Evolutionary conservation across 2,329 filamentous ascomycete species (phyloP), one percentile per base, ranked within the genome.

Genomic region (Plenodomus tracheiphilus): DNA sequence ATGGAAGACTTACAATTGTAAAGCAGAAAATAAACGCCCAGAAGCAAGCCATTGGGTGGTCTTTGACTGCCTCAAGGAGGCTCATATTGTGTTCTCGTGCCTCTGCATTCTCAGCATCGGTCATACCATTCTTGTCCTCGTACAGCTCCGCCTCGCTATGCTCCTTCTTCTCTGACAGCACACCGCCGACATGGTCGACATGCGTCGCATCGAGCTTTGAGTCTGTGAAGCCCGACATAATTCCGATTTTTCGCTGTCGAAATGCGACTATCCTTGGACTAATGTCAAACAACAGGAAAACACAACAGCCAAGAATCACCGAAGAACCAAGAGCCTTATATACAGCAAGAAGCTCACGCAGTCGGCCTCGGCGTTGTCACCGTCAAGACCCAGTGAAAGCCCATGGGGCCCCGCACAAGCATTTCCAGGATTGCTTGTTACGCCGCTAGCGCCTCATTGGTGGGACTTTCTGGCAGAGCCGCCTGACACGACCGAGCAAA

Each of bases 21-120:
- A 67, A 80, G 37, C 77, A 82, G 62, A 82, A 78, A 59, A 80
- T 65, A 48, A 81, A 81, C 11, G 78, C 79, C 79, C 80, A 82
- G 58, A 77, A 79, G 22, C 74, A 76, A 53, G 79, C 79, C 70
- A 75, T 74, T 5, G 79, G 79, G 60, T 82, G 79, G 10, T 72
- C 72, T 62, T 70, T 76, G 53, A 80, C 74, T 37, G 80, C 80
- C 57, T 80, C 51, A 43, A 74, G 55, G 39, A 79, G 73, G 0
- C 59, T 66, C 79, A 81, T 80, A 32, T 74, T 66, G 60, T 80
- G 78, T 61, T 83, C 80, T 41, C 62, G 62, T 47, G 75, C 77
- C 71, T 85, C 83, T 5, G 81, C 83, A 50, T 81, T 77, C 53
- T 82, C 78, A 54, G 81, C 81, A 58, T 64, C 54, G 22, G 37